phyloP scores from a whole-genome alignment of 441 rosid genomes.

The Populus hybrid region DNA sequence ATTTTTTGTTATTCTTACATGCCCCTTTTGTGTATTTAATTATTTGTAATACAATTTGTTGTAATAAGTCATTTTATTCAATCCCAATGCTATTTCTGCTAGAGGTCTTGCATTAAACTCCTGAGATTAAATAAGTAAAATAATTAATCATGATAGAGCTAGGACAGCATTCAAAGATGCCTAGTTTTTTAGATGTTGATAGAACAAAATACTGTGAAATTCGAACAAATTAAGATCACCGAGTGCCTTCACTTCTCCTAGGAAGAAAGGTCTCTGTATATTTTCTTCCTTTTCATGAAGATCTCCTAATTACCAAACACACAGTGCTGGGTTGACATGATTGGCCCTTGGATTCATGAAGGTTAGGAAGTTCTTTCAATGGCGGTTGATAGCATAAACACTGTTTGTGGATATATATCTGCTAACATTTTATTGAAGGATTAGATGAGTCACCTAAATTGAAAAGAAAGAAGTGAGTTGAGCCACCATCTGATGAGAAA shows the following conservation, averaged over 20 bases:
- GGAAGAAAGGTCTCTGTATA: too few relatives aligned
- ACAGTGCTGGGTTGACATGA: background rate
- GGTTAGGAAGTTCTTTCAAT: slow-evolving; percentile 12
- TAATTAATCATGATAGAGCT: background rate
- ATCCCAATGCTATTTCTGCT: background rate
- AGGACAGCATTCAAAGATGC: background rate
- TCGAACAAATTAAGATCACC: background rate
- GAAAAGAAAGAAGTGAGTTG: slow-evolving; percentile 13
- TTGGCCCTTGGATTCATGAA: background rate
- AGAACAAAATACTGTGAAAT: background rate
- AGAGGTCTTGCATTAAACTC: background rate
- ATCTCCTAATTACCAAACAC: background rate
- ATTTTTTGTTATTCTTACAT: background rate
- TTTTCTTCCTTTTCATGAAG: too few relatives aligned
- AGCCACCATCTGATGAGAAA: slow-evolving; percentile 10
- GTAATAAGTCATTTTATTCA: too few relatives aligned
- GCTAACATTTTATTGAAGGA: slow-evolving; percentile 8
- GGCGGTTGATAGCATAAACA: background rate
- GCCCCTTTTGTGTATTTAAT: background rate
- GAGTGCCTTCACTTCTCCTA: background rate
- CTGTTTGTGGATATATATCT: background rate
- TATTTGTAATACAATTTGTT: background rate
- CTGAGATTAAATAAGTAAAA: background rate
- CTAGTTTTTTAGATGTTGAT: background rate
- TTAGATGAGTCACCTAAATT: slow-evolving; percentile 12